A percentile compares a stretch with the other conserved stretches of the same genome.
Evolutionary conservation across 768 basidiomycete genomes (phyloP).

Genomic region (Mycena filopes): DNA sequence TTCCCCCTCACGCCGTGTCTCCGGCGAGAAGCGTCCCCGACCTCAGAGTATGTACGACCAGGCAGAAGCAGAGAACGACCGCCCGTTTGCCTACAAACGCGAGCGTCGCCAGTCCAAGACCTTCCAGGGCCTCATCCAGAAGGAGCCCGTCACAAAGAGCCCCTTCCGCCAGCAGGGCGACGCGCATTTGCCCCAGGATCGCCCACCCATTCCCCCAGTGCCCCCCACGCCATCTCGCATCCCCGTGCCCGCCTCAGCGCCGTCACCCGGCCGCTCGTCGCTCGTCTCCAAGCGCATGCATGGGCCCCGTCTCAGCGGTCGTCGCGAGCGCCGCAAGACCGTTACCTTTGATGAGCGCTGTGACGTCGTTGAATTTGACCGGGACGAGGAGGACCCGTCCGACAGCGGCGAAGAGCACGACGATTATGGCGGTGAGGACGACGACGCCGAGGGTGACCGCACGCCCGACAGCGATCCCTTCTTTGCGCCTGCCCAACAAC

Average conservation of each 20-base stretch:
- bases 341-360: constrained; percentile 85
- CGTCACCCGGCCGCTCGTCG: constrained; percentile 71
- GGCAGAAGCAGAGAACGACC: constrained; percentile 74
- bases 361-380: constrained; percentile 85
- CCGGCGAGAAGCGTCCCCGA: constrained; percentile 82
- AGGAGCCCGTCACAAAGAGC: constrained; percentile 84
- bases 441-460: constrained; percentile 45
- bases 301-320: constrained; percentile 73
- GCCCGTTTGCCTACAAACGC: constrained; percentile 74
- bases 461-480: constrained; percentile 59
- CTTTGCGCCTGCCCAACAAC: constrained; percentile 47
- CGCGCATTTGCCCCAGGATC: constrained; percentile 34
- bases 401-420: constrained; percentile 38
- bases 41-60: constrained; percentile 78
- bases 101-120: constrained; percentile 81
- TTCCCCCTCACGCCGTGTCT: constrained; percentile 61
- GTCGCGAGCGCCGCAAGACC: constrained; percentile 72
- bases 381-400: constrained; percentile 55
- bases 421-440: constrained; percentile 46
- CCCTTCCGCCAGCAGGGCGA: constrained; percentile 68
- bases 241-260: constrained; percentile 39
- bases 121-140: constrained; percentile 77
- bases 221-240: constrained; percentile 36
- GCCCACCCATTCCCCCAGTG: constrained; percentile 39
- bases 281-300: constrained; percentile 79